Evolutionary conservation across 805 yeast species (phyloP).

Genomic region (Myxozyma vanderwaltii): DNA sequence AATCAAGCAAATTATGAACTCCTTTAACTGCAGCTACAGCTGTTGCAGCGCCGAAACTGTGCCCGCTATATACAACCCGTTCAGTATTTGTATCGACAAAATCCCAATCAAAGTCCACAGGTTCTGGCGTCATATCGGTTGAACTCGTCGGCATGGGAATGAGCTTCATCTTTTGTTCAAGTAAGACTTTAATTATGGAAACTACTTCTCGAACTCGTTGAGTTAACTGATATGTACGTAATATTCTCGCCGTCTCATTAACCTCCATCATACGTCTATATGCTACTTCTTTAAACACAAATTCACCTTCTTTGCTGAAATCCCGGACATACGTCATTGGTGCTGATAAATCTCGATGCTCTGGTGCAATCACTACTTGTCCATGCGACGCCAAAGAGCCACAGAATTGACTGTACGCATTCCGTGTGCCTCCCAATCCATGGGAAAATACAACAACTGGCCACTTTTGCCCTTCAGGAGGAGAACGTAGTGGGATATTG

Average conservation of each 20-base stretch:
- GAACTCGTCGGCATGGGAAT: slow-evolving; percentile 5
- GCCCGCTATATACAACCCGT: slow-evolving; percentile 33
- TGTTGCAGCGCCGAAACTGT: slow-evolving; percentile 37
- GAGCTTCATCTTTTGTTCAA: slow-evolving; percentile 15
- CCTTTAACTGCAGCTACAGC: slow-evolving; percentile 31
- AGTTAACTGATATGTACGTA: slow-evolving; percentile 33
- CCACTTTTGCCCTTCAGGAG: slow-evolving; percentile 32
- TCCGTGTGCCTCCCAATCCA: slow-evolving; percentile 36
- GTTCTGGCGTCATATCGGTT: background rate
- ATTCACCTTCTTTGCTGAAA: slow-evolving; percentile 60
- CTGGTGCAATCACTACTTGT: slow-evolving; percentile 31
- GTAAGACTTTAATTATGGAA: slow-evolving; percentile 24
- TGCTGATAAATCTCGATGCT: slow-evolving; percentile 57
- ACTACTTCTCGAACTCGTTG: slow-evolving; percentile 31
- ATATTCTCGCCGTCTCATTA: slow-evolving; percentile 28
- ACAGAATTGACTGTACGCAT: slow-evolving; percentile 35
- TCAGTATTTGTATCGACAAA: slow-evolving; percentile 15
- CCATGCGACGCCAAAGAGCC: slow-evolving; percentile 36
- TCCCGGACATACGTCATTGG: slow-evolving; percentile 77
- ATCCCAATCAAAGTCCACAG: slow-evolving; percentile 23
- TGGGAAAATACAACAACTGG: slow-evolving; percentile 35
- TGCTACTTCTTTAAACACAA: slow-evolving; percentile 11
- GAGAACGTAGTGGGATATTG: slow-evolving; percentile 22
- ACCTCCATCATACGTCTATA: slow-evolving; percentile 29
- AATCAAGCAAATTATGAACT: slow-evolving; percentile 19